Evolutionary conservation across 352 stramenopile genomes (phyloP), one percentile per base, ranked within the genome.

Genomic region (Globisporangium sylvaticum): DNA sequence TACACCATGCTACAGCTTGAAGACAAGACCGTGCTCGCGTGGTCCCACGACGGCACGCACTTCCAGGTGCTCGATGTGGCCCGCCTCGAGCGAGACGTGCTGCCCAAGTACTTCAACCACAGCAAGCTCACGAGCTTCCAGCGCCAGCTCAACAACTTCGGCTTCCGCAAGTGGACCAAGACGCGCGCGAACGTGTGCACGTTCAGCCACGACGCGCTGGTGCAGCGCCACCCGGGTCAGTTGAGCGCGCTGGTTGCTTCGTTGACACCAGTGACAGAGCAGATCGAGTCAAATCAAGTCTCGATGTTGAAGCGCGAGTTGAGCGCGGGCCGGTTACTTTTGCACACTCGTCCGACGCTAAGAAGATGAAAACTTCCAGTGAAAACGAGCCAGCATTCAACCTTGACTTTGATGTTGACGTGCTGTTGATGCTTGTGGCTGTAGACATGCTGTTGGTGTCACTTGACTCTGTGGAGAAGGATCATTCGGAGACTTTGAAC

Each of bases 61-160:
- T 94, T 95, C 66, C 79, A 91, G 71, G 84, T 93, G 67, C 79
- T 83, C 62, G 66, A 88, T 67, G 88, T 74, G 39, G 75, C 79
- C 57, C 80, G 79, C 12, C 77, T 90, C 6, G 78, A 87, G 54
- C 58, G 90, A 18, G 74, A 88, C 37, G 79, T 98, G 48, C 77
- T 98, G 10, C 89, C 91, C 34, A 91, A 92, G 71, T 98, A 98
- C 80, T 98, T 98, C 71, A 98, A 97, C 71, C 93, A 98, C 75
- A 78, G 85, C 70, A 97, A 93, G 70, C 97, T 98, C 76, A 84
- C 93, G 12, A 97, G 89, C 62, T 95, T 98, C 66, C 90, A 97
- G 67, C 87, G 92, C 32, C 92, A 98, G 69, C 84, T 98, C 65
- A 97, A 97, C 81, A 97, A 98, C 72, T 98, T 98, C 70, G 88